A percentile compares a stretch with the other conserved stretches of the same genome.
These are phyloP conservation scores for Wallacemonas collosoma DNA, from an alignment of 208 protist species.

Conservation along the genomic window DNA sequence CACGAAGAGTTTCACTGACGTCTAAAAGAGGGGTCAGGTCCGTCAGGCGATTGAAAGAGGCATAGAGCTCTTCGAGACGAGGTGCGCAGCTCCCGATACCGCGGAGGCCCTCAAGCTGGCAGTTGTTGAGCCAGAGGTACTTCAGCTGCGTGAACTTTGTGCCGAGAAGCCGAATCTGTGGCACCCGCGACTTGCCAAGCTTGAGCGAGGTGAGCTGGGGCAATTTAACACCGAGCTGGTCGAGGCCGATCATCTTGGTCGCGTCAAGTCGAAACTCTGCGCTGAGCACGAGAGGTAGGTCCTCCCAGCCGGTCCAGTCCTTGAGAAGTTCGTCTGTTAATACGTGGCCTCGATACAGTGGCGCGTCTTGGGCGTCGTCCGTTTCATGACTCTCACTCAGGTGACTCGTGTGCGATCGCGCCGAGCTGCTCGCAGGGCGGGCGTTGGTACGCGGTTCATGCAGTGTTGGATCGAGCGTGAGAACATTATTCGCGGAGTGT, in stretches of 20 bases:
- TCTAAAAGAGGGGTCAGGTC: conserved; percentile 67
- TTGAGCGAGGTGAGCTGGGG: conserved; percentile 63
- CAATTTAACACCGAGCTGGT: conserved; percentile 53
- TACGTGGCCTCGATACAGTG: conserved; percentile 22
- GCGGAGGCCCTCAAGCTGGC: conserved; percentile 55
- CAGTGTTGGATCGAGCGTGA: conserved; percentile 14
- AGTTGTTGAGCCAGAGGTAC: conserved; percentile 81
- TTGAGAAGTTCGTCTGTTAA: conserved; percentile 68
- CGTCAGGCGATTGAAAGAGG: conserved; percentile 78
- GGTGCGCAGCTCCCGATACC: conserved; percentile 73
- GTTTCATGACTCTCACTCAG: not conserved
- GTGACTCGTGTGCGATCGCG: not conserved
- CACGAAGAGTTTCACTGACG: conserved; percentile 67
- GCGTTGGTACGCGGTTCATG: not conserved
- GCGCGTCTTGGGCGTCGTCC: conserved; percentile 1
- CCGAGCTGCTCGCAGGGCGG: not conserved
- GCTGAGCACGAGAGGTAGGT: conserved; percentile 62
- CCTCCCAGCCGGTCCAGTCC: conserved; percentile 77
- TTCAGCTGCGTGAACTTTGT: conserved; percentile 57
- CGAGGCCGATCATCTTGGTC: conserved; percentile 51
- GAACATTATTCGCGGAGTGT: not conserved
- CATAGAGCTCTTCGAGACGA: conserved; percentile 76
- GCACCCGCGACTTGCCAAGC: conserved; percentile 67
- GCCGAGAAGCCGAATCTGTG: conserved; percentile 72
- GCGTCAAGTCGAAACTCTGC: conserved; percentile 76